Base-by-base conservation (phyloP, 179 eudicot species). In the Beta corolliflora region DNA sequence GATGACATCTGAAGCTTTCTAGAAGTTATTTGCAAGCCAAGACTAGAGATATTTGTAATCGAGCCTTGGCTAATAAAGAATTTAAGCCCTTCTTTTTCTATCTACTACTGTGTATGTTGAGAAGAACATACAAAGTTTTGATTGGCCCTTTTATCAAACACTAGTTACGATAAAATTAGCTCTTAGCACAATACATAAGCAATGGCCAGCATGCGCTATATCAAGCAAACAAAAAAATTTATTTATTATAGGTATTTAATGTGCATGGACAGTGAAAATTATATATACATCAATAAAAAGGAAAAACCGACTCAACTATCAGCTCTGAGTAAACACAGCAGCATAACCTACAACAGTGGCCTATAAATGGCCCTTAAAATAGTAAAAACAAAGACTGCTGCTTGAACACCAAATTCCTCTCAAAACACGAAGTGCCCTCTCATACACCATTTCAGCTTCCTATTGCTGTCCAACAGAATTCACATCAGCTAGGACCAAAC, bases 401-500 rank as follows among this genome's bases (percentile, higher is more conserved):
- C 90, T 81, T 82, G 76, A 70, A 86, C 80, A 83, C 75, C 79
- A 78, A 77, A 72, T 70, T 73, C 83, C 85, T 85, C 88, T 75
- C 72, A 73, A 65, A 71, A 78, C 69, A 72, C 79, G 77, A 84
- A 83, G 82, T 68, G 80, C 73, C 84, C 86, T 75, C 79, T 72
- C 85, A 83, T 81, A 83, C 85, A 85, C 77, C 88, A 84, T 85
- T 84, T 87, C 87, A 84, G 74, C 79, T n/a, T n/a, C n/a, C n/a
- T n/a, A n/a, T n/a, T n/a, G 84, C 86, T 75, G 87, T 84, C 85
- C 84, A 86, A 85, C 86, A 89, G 75, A 86, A 83, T 82, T 86
- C 87, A 77, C 85, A 89, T 86, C 91, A 86, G 91, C 91, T 84
- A 90, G 88, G 74, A 76, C 83, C 86, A 68, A 66, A 73, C 50